These are phyloP conservation scores for Lolium multiflorum DNA, from an alignment of 176 grass and related monocot species.

Conservation along the genomic window DNA sequence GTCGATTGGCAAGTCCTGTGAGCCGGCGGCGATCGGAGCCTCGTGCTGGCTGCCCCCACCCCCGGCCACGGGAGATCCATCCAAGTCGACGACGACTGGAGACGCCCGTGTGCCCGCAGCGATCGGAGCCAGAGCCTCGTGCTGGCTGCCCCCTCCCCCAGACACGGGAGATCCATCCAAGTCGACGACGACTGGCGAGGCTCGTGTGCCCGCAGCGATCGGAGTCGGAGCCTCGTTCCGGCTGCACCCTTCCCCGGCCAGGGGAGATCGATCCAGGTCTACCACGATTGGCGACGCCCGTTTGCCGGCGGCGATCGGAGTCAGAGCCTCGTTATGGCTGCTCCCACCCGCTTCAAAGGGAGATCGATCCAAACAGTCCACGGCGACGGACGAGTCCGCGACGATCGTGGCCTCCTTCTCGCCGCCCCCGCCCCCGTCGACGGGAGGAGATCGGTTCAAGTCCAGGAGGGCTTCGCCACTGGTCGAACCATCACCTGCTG, in stretches of 20 bases:
- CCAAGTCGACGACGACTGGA: background rate
- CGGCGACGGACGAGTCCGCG: background rate
- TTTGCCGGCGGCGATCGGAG: background rate
- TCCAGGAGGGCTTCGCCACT: background rate
- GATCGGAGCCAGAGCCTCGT: background rate
- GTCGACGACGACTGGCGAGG: constrained; percentile 17
- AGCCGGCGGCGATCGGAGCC: background rate
- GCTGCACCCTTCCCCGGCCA: background rate
- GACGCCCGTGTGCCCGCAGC: background rate
- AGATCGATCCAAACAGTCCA: background rate
- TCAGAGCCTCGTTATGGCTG: background rate
- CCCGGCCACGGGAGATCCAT: background rate
- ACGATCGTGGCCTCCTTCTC: background rate
- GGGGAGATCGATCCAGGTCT: background rate
- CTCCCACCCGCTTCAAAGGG: background rate
- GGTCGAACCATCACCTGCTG: background rate
- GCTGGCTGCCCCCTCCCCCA: background rate
- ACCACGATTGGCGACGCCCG: background rate
- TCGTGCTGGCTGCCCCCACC: background rate
- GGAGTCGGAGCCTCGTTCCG: background rate
- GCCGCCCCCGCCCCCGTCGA: background rate
- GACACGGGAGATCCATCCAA: background rate
- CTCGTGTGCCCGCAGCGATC: background rate
- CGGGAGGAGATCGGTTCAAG: constrained; percentile 1
- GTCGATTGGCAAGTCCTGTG: constrained; percentile 36